Evolutionary conservation across 1,139 yeast species (phyloP), one percentile per base, ranked within the genome.

Genomic region (Zygosaccharomyces pseudobailii): DNA sequence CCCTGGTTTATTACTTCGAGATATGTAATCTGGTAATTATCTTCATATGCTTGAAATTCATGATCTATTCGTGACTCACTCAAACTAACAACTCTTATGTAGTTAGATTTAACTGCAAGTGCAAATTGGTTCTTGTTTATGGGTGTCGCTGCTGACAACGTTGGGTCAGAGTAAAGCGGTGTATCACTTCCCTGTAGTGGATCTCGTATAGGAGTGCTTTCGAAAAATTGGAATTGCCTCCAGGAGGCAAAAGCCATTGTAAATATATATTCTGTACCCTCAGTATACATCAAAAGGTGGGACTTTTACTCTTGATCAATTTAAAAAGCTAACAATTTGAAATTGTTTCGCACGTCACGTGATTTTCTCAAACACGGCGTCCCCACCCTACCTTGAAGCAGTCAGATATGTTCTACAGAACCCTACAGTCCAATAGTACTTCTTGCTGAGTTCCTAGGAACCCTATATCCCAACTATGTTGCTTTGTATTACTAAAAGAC

Each of bases 211-310:
- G 97, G 97, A 0, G 82, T 75, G 41, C 80, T 75, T 49, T 89
- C 96, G 66, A 87, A 89, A 67, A 92, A 84, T 56, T 87, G 90
- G 68, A 92, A 87, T 59, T 87, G 96, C 51, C 94, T 75, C 96
- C 96, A 89, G 25, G 81, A 70, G 13, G 75, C 59, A 25, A 75
- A 62, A 20, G 76, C 70, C 73, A 73, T 73, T 5, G 5, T 27
- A n/a, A n/a, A 6, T 7, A 13, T 13, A 1, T 13, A 13, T 13
- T 13, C 17, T 13, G 17, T 13, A 13, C 17, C 17, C 17, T 13
- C 17, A 2, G 1, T 1, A 13, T 13, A 2, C 17, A 2, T 13
- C 2, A 13, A 13, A 1, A 1, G 17, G 2, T 13, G 17, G 17
- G 17, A 13, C 17, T 13, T 2, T 1, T 13, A 13, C 17, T 13